phyloP scores from a whole-genome alignment of 106 monocot genomes.

The Amphibolis antarctica region DNA sequence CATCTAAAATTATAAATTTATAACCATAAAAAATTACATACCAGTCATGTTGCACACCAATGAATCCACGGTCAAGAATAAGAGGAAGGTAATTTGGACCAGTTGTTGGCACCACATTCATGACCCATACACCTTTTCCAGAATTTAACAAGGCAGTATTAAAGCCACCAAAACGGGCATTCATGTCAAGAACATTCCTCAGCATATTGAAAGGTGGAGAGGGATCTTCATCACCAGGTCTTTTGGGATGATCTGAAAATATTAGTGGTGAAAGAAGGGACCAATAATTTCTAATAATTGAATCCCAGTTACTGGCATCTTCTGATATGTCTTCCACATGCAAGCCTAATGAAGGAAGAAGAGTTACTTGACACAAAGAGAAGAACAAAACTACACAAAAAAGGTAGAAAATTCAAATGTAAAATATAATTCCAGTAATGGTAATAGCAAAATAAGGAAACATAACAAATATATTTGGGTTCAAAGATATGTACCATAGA shows the following conservation, averaged over 20 bases:
- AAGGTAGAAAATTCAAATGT: neutral
- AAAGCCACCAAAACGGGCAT: slow-evolving; percentile 75
- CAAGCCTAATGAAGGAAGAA: slow-evolving; percentile 33
- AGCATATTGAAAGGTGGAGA: slow-evolving; percentile 92
- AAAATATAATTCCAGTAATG: neutral
- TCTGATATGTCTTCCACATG: slow-evolving; percentile 50
- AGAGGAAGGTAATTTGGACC: slow-evolving; percentile 61
- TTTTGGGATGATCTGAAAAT: slow-evolving; percentile 96
- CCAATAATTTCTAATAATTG: slow-evolving; percentile 63
- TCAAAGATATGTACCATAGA: slow-evolving; percentile 41
- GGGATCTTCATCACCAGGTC: slow-evolving; percentile 95
- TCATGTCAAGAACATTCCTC: slow-evolving; percentile 90
- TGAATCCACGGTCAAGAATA: slow-evolving; percentile 77
- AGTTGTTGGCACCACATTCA: slow-evolving; percentile 85
- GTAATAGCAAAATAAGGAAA: neutral
- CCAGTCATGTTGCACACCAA: slow-evolving; percentile 99
- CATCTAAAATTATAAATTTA: neutral
- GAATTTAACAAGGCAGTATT: slow-evolving; percentile 77
- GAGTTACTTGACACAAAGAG: neutral
- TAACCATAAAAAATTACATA: slow-evolving; percentile 26
- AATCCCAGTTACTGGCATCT: slow-evolving; percentile 53
- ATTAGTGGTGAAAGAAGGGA: slow-evolving; percentile 84
- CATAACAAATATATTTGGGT: no score
- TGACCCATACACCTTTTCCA: slow-evolving; percentile 90
- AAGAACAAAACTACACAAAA: neutral